Evolutionary conservation across 2,329 filamentous ascomycete genomes (phyloP), one percentile per base, ranked within the genome.

Genomic region (Ceratocystis smalleyi): DNA sequence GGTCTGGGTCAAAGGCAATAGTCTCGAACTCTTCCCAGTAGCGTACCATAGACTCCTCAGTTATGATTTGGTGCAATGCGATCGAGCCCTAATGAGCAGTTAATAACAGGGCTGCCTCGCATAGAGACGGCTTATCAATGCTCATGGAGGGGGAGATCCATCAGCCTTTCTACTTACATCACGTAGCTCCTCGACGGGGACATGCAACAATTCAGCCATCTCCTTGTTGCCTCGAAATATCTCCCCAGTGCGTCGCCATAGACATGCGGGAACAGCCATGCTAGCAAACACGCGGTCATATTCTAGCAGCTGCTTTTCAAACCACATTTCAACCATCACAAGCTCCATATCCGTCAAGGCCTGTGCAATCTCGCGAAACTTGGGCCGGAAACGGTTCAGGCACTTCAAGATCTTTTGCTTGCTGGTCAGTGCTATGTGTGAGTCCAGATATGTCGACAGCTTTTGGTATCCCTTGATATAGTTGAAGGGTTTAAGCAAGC

Each of bases 11-110:
- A 74, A 99, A 99, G 8, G 94, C 95, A 70, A 99, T 97, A 4
- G 91, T 92, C 61, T 92, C 91, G 71, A 99, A 99, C 71, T 99
- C 96, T 75, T 99, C 94, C 94, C 94, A 99, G 71, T 99, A 99
- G 70, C 89, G 89, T 64, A 97, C 94, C 67, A 96, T 83, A 49
- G 91, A 95, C 67, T 95, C 90, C 76, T 99, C 94, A 1, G 90
- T 91, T 55, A 99, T 83, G 68, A 99, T 95, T 73, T 99, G 91
- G 73, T 99, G 94, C 59, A 99, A 82, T 12, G 94, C 89, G 68
- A 97, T 86, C 71, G 95, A 95, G 67, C 94, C 94, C 91, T 96
- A 67, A 3, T n/a, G 10, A 27, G 6, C 24, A 30, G 61, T 64
- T 57, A 68, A 55, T 60, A 54, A 10, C 3, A 5, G 40, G 24